Conservation (phyloP, 1,284 basidiomycete genomes). For the Moesziomyces aphidis region DNA sequence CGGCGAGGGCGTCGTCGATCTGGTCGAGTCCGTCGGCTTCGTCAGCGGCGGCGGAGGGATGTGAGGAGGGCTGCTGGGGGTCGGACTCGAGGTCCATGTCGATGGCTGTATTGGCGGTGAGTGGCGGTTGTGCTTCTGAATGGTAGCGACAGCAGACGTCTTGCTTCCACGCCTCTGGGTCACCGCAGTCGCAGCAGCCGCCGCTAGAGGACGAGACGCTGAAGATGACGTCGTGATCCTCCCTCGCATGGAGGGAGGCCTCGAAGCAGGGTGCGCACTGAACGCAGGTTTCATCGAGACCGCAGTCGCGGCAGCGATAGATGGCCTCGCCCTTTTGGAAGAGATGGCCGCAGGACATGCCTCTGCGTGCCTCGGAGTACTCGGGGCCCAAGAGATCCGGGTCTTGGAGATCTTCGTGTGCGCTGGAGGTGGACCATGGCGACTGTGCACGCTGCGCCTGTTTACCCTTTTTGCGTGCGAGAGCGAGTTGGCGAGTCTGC, state of each 20-base stretch:
- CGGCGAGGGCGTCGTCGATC: slow-evolving; percentile 27
- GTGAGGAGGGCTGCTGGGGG: slow-evolving; percentile 8
- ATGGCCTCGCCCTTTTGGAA: slow-evolving; percentile 68
- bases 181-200: slow-evolving; percentile 67
- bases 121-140: slow-evolving; percentile 16
- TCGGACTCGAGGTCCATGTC: slow-evolving; percentile 43
- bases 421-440: slow-evolving; percentile 36
- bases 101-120: background rate
- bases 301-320: slow-evolving; percentile 67
- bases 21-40: slow-evolving; percentile 32
- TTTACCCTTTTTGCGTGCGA: slow-evolving; percentile 50
- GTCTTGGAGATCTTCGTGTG: slow-evolving; percentile 34
- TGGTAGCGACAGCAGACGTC: slow-evolving; percentile 64
- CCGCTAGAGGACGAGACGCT: slow-evolving; percentile 60
- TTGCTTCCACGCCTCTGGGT: slow-evolving; percentile 65
- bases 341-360: slow-evolving; percentile 67
- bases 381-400: slow-evolving; percentile 52
- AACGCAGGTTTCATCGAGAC: slow-evolving; percentile 66
- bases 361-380: slow-evolving; percentile 60
- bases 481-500: slow-evolving; percentile 39
- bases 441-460: slow-evolving; percentile 41
- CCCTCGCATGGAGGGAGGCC: slow-evolving; percentile 56
- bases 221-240: slow-evolving; percentile 65
- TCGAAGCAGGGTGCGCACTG: slow-evolving; percentile 66
- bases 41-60: background rate